Evolutionary conservation across 164 flowering plant species (phyloP).

Genomic region (Protea cynaroides): DNA sequence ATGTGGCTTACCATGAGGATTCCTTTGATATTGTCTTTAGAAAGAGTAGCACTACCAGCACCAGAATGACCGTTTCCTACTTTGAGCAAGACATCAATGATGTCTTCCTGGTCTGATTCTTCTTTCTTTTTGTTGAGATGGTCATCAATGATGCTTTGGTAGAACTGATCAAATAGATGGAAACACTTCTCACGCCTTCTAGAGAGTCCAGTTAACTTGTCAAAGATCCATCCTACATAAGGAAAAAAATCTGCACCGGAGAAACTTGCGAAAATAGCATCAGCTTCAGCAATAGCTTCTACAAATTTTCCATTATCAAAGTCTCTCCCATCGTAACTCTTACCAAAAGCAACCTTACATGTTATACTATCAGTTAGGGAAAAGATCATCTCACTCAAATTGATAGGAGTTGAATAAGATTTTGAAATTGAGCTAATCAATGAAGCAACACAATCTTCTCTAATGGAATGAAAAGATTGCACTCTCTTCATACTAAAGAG

Average conservation of each 20-base stretch:
- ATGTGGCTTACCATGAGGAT: not conserved
- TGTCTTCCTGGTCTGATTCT: not conserved
- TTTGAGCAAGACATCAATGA: not conserved
- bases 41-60: not conserved
- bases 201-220: not conserved
- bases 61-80: not conserved
- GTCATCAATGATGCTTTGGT: conserved; percentile 3
- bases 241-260: too few species aligned
- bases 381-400: too few species aligned
- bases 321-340: too few species aligned
- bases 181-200: conserved; percentile 2
- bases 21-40: conserved; percentile 6
- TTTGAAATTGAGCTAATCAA: not conserved
- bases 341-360: too few species aligned
- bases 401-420: not conserved
- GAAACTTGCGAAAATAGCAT: too few species aligned
- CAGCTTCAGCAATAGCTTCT: too few species aligned
- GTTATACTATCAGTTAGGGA: too few species aligned
- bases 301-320: too few species aligned
- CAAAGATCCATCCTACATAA: too few species aligned
- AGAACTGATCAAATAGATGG: not conserved
- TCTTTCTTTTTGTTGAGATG: too few species aligned
- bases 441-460: conserved; percentile 23
- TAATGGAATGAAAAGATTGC: too few species aligned
- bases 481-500: conserved; percentile 5